These are phyloP conservation scores for Metschnikowia lachancei DNA, from an alignment of 805 yeast species.

Conservation along the genomic window DNA sequence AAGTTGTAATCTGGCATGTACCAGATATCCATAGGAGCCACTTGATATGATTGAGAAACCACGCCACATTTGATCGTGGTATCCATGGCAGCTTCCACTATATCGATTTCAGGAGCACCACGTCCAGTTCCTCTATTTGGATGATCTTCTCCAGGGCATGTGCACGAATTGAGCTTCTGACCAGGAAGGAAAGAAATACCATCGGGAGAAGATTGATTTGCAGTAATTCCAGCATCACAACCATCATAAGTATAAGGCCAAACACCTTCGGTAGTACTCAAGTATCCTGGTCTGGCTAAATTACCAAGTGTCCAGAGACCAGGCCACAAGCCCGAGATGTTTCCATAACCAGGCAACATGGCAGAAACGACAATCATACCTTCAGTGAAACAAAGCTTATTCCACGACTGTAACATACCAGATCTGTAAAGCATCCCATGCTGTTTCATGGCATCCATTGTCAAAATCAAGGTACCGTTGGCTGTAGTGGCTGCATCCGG, in stretches of 20 bases:
- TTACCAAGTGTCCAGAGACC: conserved; percentile 96
- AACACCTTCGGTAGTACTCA: conserved; percentile 84
- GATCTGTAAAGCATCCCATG: conserved; percentile 81
- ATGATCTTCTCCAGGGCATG: conserved; percentile 80
- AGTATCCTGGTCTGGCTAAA: conserved; percentile 85
- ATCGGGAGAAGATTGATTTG: conserved; percentile 87
- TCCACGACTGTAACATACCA: conserved; percentile 93
- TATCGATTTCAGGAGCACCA: conserved; percentile 88
- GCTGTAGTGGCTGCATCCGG: conserved; percentile 84
- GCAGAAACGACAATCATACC: conserved; percentile 78
- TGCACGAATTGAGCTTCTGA: conserved; percentile 71
- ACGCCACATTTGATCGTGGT: conserved; percentile 51
- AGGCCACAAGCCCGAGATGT: conserved; percentile 88
- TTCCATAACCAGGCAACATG: conserved; percentile 74
- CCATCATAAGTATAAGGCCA: conserved; percentile 91
- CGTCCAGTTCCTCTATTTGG: conserved; percentile 87
- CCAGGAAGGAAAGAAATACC: conserved; percentile 88
- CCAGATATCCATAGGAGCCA: conserved; percentile 95
- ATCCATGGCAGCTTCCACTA: conserved; percentile 78
- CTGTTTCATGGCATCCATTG: conserved; percentile 79
- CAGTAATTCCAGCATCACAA: conserved; percentile 93
- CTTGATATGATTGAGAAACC: conserved; percentile 88
- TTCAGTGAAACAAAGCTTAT: conserved; percentile 82
- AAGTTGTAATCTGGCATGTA: conserved; percentile 84
- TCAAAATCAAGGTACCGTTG: conserved; percentile 65